Evolutionary conservation across 352 stramenopile genomes (phyloP).

Genomic region (Globisporangium iwayamae): DNA sequence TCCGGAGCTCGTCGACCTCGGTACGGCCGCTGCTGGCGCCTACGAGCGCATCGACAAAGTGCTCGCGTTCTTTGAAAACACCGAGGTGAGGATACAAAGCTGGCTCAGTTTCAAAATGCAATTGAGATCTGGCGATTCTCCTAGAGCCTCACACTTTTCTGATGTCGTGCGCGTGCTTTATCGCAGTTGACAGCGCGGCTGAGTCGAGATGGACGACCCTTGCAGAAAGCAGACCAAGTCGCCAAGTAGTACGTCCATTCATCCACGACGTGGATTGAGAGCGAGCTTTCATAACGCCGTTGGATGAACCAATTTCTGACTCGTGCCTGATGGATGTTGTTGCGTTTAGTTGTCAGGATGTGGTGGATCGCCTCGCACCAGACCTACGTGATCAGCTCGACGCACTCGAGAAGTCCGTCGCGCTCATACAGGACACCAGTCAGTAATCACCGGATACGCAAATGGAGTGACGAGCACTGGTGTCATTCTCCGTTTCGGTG

Average conservation of each 20-base stretch:
- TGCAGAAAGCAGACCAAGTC: slow-evolving; percentile 26
- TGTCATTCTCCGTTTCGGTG: too few relatives aligned
- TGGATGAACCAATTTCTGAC: neutral
- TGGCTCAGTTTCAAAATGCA: neutral
- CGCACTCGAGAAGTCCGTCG: slow-evolving; percentile 26
- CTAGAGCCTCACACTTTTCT: neutral
- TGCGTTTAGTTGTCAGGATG: slow-evolving; percentile 27
- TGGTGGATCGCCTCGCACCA: slow-evolving; percentile 30
- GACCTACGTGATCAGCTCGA: slow-evolving; percentile 33
- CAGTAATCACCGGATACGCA: too few relatives aligned
- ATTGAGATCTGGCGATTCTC: too few relatives aligned
- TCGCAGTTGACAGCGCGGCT: slow-evolving; percentile 11
- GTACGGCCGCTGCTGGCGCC: slow-evolving; percentile 19
- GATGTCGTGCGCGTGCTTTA: neutral
- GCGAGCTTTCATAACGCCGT: too few relatives aligned
- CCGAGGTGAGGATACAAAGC: slow-evolving; percentile 19
- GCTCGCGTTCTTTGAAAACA: slow-evolving; percentile 34
- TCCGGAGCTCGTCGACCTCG: slow-evolving; percentile 28
- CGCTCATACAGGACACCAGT: slow-evolving; percentile 5
- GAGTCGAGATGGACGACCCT: slow-evolving; percentile 9
- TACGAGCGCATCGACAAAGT: slow-evolving; percentile 30
- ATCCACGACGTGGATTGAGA: neutral
- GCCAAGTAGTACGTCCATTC: slow-evolving; percentile 25
- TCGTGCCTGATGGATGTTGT: slow-evolving; percentile 3
- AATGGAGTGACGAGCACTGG: too few relatives aligned